phyloP scores from a whole-genome alignment of 805 yeast species.

The Ogataea siamensis region DNA sequence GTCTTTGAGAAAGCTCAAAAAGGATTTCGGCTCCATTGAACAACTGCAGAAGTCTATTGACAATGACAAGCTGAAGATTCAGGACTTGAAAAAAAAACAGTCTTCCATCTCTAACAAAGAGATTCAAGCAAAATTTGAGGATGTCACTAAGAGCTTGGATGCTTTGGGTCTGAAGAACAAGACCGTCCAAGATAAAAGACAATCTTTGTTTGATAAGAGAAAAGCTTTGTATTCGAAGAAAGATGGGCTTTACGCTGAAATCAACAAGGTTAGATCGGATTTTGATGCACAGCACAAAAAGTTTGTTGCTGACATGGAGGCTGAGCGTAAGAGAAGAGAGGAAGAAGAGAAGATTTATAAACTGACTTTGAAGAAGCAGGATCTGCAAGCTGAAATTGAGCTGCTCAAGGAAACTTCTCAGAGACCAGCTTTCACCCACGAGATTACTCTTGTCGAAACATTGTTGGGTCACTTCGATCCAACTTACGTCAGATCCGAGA shows the following conservation, averaged over 20 bases:
- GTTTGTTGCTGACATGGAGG: slow-evolving; percentile 64
- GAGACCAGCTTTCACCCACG: slow-evolving; percentile 78
- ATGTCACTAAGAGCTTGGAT: slow-evolving; percentile 66
- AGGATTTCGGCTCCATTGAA: slow-evolving; percentile 72
- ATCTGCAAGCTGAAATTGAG: slow-evolving; percentile 58
- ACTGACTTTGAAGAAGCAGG: slow-evolving; percentile 52
- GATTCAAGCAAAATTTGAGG: slow-evolving; percentile 65
- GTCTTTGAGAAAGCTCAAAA: slow-evolving; percentile 73
- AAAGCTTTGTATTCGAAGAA: slow-evolving; percentile 62
- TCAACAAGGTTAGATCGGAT: slow-evolving; percentile 68
- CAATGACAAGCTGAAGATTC: slow-evolving; percentile 69
- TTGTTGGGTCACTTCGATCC: slow-evolving; percentile 78
- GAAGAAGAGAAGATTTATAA: slow-evolving; percentile 58
- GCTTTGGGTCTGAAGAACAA: slow-evolving; percentile 60
- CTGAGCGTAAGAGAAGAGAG: slow-evolving; percentile 65
- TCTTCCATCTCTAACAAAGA: slow-evolving; percentile 58
- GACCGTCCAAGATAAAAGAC: slow-evolving; percentile 62
- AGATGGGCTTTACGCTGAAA: slow-evolving; percentile 63
- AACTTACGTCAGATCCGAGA: slow-evolving; percentile 58
- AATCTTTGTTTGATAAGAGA: slow-evolving; percentile 61
- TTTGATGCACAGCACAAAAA: slow-evolving; percentile 73
- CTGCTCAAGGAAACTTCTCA: slow-evolving; percentile 66
- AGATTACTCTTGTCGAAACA: slow-evolving; percentile 72
- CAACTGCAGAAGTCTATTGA: slow-evolving; percentile 78
- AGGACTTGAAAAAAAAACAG: slow-evolving; percentile 69